Evolutionary conservation across 805 yeast species (phyloP).

Genomic region (Candida piceae): DNA sequence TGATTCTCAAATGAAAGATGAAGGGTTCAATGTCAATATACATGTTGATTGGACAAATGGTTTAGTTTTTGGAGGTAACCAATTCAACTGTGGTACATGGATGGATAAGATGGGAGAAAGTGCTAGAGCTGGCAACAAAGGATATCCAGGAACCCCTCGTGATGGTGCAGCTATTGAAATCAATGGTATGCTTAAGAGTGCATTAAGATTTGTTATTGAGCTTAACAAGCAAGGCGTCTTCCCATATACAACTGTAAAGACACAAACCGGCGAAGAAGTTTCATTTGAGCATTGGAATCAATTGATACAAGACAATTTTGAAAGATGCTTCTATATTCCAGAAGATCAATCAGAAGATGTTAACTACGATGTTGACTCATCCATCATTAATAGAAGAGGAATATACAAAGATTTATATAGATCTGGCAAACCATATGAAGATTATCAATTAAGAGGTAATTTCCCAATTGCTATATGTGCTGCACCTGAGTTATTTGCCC

Average conservation of each 20-base stretch:
- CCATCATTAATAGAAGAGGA: slow-evolving; percentile 81
- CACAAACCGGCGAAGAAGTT: slow-evolving; percentile 51
- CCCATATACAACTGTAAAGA: slow-evolving; percentile 50
- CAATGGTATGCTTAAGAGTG: slow-evolving; percentile 80
- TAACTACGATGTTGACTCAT: slow-evolving; percentile 55
- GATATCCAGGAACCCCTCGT: slow-evolving; percentile 96
- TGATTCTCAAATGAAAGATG: slow-evolving; percentile 88
- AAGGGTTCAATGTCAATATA: slow-evolving; percentile 83
- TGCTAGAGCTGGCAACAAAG: slow-evolving; percentile 71
- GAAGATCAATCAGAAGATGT: slow-evolving; percentile 53
- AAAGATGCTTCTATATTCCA: slow-evolving; percentile 75
- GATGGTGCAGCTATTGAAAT: slow-evolving; percentile 96
- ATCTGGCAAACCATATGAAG: slow-evolving; percentile 86
- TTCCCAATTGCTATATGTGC: slow-evolving; percentile 90
- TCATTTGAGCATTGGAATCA: slow-evolving; percentile 68
- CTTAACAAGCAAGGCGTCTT: slow-evolving; percentile 53
- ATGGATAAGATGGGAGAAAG: slow-evolving; percentile 99
- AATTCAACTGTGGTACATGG: slow-evolving; percentile 96
- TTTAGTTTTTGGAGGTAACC: slow-evolving; percentile 84
- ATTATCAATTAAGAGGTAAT: slow-evolving; percentile 88
- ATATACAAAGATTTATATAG: slow-evolving; percentile 83
- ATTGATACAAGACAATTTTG: slow-evolving; percentile 68
- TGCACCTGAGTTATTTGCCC: slow-evolving; percentile 85
- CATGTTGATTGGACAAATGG: slow-evolving; percentile 88
- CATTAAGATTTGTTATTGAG: slow-evolving; percentile 71